phyloP scores from a whole-genome alignment of 179 eudicot species.

The Camellia oleifera region DNA sequence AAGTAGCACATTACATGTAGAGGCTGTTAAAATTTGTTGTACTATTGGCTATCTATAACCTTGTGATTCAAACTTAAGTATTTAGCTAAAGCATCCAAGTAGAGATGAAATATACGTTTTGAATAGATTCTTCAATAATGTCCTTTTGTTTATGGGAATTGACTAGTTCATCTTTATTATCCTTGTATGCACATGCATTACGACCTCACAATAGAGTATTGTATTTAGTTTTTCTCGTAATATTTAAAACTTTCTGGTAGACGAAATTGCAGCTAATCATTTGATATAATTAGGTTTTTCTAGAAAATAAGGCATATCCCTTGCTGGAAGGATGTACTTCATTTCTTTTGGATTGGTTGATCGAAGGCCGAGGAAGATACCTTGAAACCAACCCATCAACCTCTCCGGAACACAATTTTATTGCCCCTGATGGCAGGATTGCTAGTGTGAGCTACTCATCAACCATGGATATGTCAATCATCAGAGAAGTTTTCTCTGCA shows the following conservation, averaged over 20 bases:
- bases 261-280: neutral
- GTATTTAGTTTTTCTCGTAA: neutral
- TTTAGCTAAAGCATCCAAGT: neutral
- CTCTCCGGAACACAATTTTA: slow-evolving; percentile 85
- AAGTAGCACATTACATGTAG: neutral
- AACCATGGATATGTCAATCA: slow-evolving; percentile 88
- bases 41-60: neutral
- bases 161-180: neutral
- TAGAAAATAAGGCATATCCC: slow-evolving; percentile 63
- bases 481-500: slow-evolving; percentile 64
- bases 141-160: neutral
- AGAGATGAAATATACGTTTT: neutral
- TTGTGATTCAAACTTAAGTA: neutral
- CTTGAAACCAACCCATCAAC: slow-evolving; percentile 94
- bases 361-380: slow-evolving; percentile 63
- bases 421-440: slow-evolving; percentile 75
- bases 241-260: neutral
- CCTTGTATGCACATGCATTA: neutral
- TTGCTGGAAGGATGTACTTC: slow-evolving; percentile 67
- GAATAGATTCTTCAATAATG: neutral
- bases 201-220: neutral
- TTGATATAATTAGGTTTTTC: slow-evolving; percentile 38
- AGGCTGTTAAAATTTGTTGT: slow-evolving; percentile 3
- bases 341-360: slow-evolving; percentile 84
- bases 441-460: slow-evolving; percentile 94